These are phyloP conservation scores for Apiospora sp. DNA, from an alignment of 2,329 filamentous ascomycete species.

Conservation along the genomic window DNA sequence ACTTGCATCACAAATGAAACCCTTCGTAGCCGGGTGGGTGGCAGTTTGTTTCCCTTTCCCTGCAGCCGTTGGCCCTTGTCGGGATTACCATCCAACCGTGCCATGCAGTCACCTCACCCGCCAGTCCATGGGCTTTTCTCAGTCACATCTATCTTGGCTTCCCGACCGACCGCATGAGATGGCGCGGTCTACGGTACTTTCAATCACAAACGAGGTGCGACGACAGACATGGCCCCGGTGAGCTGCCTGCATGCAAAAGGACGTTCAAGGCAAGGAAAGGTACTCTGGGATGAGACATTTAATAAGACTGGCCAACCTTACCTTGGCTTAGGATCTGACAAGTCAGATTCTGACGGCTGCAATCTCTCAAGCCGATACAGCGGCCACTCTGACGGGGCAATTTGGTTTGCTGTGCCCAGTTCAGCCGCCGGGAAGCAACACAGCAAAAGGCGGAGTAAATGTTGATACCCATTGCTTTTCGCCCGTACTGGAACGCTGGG, in stretches of 20 bases:
- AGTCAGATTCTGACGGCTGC: background rate
- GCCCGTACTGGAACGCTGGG: background rate
- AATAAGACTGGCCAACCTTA: background rate
- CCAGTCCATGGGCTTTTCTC: background rate
- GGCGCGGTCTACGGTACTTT: background rate
- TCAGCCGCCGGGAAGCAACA: conserved; percentile 11
- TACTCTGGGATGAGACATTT: background rate
- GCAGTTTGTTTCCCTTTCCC: background rate
- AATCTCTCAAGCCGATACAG: background rate
- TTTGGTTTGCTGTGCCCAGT: conserved; percentile 1
- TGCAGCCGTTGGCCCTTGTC: background rate
- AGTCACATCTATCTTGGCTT: background rate
- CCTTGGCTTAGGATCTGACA: conserved; percentile 8
- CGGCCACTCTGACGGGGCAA: background rate
- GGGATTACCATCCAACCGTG: background rate
- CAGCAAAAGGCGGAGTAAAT: background rate
- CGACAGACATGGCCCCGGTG: background rate
- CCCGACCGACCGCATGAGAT: conserved; percentile 4
- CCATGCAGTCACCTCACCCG: background rate
- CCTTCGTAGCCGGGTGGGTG: background rate
- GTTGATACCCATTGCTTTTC: conserved; percentile 5
- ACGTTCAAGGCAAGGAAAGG: background rate
- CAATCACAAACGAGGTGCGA: background rate
- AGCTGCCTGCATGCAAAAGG: background rate
- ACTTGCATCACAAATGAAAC: background rate